These are phyloP conservation scores for Poronia punctata DNA, from an alignment of 495 filamentous ascomycete genomes.

Conservation along the genomic window DNA sequence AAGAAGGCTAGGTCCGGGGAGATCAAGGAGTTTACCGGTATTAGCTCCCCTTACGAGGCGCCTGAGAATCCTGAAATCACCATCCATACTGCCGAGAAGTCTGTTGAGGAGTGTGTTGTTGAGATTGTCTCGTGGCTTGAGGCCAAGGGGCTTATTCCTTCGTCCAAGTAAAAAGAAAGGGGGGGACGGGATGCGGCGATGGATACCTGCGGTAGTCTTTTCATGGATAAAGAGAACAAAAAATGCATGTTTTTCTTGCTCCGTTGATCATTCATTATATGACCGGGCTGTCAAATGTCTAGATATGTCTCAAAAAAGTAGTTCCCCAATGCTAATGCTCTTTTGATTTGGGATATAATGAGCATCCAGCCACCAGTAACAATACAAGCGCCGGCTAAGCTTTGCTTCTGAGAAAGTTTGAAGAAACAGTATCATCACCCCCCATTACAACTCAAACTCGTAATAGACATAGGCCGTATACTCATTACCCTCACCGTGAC, in stretches of 20 bases:
- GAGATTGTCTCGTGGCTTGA: conserved; percentile 78
- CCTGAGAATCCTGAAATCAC: conserved; percentile 81
- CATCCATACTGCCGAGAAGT: conserved; percentile 67
- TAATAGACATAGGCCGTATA: conserved; percentile 98
- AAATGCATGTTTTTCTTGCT: too few relatives aligned
- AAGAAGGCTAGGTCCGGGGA: conserved; percentile 90
- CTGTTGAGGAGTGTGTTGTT: conserved; percentile 76
- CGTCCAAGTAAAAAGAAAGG: conserved; percentile 16
- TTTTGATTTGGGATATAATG: conserved; percentile 1
- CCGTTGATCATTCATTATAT: too few relatives aligned
- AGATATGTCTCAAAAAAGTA: not conserved
- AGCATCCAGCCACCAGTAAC: not conserved
- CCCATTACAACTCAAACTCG: conserved; percentile 60
- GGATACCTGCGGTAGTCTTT: too few relatives aligned
- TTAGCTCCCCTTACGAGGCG: conserved; percentile 88
- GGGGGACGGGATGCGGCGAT: too few relatives aligned
- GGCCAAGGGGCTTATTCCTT: conserved; percentile 35
- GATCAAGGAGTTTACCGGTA: conserved; percentile 96
- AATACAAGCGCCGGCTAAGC: not conserved
- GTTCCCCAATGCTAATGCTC: not conserved
- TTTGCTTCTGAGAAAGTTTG: too few relatives aligned
- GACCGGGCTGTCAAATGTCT: too few relatives aligned
- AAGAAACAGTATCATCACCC: conserved; percentile 38
- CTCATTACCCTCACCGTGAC: conserved; percentile 62
- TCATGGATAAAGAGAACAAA: too few relatives aligned